Evolutionary conservation across 2,329 filamentous ascomycete species (phyloP).

Genomic region (Pseudofabraea citricarpa): DNA sequence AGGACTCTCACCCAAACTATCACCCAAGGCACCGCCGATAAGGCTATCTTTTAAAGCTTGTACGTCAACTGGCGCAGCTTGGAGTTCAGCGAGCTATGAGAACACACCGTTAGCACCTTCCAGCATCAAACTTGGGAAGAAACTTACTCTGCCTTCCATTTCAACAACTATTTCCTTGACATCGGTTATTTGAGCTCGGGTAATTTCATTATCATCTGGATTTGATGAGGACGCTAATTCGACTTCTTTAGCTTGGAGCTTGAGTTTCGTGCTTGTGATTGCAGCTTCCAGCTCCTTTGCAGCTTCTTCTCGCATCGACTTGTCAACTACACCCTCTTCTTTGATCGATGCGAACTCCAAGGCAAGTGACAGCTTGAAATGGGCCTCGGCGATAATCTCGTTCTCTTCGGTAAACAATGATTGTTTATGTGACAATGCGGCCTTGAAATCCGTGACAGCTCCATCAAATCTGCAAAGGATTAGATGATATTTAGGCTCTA

Average conservation of each 20-base stretch:
- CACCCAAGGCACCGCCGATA: conserved; percentile 57
- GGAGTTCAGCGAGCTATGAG: conserved; percentile 62
- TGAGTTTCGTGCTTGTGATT: conserved; percentile 66
- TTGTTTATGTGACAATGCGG: conserved; percentile 73
- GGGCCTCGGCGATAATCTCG: conserved; percentile 84
- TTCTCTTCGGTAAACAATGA: conserved; percentile 76
- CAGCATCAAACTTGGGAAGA: too few species aligned
- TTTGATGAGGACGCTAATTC: conserved; percentile 58
- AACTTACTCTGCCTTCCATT: conserved; percentile 67
- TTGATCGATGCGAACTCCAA: conserved; percentile 88
- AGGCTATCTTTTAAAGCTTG: conserved; percentile 45
- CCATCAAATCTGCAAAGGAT: conserved; percentile 59
- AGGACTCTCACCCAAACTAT: conserved; percentile 56
- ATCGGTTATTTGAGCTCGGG: conserved; percentile 59
- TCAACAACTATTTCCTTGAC: conserved; percentile 75
- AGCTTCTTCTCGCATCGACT: conserved; percentile 66
- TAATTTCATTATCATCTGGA: conserved; percentile 62
- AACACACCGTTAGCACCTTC: too few species aligned
- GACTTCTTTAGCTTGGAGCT: conserved; percentile 65
- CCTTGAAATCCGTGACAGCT: conserved; percentile 79
- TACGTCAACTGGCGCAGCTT: conserved; percentile 55
- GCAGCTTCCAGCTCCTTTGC: conserved; percentile 67
- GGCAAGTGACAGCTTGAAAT: conserved; percentile 93
- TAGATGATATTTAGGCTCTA: too few species aligned
- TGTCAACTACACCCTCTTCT: conserved; percentile 53